Conservation (phyloP, 352 stramenopile species). For the Globisporangium megalacanthum region DNA sequence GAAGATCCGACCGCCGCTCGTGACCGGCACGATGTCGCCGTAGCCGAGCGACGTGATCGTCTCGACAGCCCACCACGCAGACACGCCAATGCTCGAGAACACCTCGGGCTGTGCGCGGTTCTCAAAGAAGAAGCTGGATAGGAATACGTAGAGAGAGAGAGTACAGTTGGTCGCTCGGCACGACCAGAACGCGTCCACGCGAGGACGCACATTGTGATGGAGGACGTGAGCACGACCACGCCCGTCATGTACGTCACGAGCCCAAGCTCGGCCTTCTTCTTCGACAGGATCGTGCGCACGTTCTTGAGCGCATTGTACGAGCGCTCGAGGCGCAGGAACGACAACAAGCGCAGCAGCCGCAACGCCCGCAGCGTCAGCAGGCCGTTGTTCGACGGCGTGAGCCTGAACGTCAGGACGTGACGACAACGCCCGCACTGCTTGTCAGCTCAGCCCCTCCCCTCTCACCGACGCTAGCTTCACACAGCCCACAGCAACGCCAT, state of each 20-base stretch:
- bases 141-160: background rate
- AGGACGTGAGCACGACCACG: constrained; percentile 72
- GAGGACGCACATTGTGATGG: constrained; percentile 69
- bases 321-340: constrained; percentile 70
- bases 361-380: constrained; percentile 66
- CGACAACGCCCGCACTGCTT: background rate
- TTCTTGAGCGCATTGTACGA: constrained; percentile 80
- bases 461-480: background rate
- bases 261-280: constrained; percentile 72
- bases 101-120: constrained; percentile 64
- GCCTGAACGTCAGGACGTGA: background rate
- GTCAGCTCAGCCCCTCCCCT: no score
- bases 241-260: constrained; percentile 79
- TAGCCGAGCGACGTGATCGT: constrained; percentile 87
- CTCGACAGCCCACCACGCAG: constrained; percentile 74
- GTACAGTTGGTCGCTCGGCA: background rate
- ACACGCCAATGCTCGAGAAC: constrained; percentile 73
- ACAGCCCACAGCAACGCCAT: no score
- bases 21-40: constrained; percentile 79
- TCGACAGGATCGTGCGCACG: constrained; percentile 60
- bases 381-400: constrained; percentile 23
- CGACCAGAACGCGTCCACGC: background rate
- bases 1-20: constrained; percentile 54
- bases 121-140: constrained; percentile 75
- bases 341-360: constrained; percentile 72